Evolutionary conservation across 345 rosid genomes (phyloP), one percentile per base, ranked within the genome.

Genomic region (Gossypium longicalyx): DNA sequence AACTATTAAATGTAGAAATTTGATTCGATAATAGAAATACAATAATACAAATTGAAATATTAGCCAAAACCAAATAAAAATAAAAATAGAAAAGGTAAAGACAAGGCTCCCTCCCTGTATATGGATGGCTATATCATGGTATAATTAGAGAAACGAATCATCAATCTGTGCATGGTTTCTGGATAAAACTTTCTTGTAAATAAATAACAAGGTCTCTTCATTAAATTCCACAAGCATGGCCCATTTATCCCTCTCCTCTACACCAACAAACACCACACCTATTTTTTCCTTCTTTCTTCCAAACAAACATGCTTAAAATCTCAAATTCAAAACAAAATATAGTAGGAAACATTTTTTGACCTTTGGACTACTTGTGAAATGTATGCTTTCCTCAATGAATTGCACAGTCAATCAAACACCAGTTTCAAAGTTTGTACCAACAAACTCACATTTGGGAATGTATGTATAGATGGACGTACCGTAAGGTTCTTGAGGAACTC

Each of bases 141-240:
- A 77, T 83, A 86, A 77, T 90, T 88, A 61, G 88, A 86, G 81
- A 87, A 86, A 74, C 81, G 81, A 47, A 76, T 73, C 83, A 88
- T 66, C 78, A 90, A 74, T 71, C 81, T 79, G 47, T 87, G 83
- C n/a, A 88, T 76, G 38, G 89, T 76, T 75, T 88, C 90, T 1
- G 94, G 94, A 41, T 82, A 79, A 23, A 90, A 90, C 79, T 88
- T 90, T 78, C 94, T 83, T 4, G 87, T 92, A 75, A 90, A 90
- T 71, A 90, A 76, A 68, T 83, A 90, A 74, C 94, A 88, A 7
- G 94, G 89, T 20, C 94, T 85, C 78, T 73, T 83, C 86, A 80
- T 65, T 78, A 90, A 89, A 73, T 90, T 90, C 94, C 94, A 90
- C 64, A 84, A 34, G 80, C 94, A 90, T 13, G 88, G 80, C 63